Conservation (phyloP, 306 rosid species). For the Morella rubra region DNA sequence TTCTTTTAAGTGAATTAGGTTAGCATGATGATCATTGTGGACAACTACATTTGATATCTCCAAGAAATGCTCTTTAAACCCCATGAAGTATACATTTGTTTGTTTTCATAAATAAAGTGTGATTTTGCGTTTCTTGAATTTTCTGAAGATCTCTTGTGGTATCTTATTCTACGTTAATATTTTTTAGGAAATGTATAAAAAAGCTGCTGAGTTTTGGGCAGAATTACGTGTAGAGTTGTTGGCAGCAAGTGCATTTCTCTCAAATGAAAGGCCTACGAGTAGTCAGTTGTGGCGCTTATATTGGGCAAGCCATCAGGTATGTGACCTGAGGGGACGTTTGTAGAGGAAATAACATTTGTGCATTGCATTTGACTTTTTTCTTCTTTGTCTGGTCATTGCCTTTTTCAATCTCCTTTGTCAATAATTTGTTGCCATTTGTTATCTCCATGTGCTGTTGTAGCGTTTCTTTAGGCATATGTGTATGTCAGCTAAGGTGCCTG, state of each 20-base stretch:
- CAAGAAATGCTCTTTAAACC: neutral
- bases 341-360: neutral
- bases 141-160: neutral
- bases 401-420: neutral
- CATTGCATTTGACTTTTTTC: neutral
- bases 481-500: slow-evolving; percentile 99
- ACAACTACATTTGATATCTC: slow-evolving; percentile 1
- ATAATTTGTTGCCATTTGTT: slow-evolving; percentile 23
- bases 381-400: neutral
- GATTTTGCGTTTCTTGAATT: neutral
- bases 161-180: neutral
- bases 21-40: neutral
- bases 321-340: neutral
- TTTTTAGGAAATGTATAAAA: slow-evolving; percentile 76
- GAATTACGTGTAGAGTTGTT: slow-evolving; percentile 79
- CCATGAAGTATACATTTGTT: neutral
- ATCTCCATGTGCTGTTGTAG: slow-evolving; percentile 51
- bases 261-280: slow-evolving; percentile 68
- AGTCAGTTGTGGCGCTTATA: slow-evolving; percentile 94
- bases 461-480: slow-evolving; percentile 98
- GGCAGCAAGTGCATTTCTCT: slow-evolving; percentile 64
- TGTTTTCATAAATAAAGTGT: neutral
- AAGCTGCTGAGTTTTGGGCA: slow-evolving; percentile 95
- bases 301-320: slow-evolving; percentile 99
- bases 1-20: neutral